Evolutionary conservation across 2,329 filamentous ascomycete species (phyloP).

Genomic region (Colletotrichum camelliae): DNA sequence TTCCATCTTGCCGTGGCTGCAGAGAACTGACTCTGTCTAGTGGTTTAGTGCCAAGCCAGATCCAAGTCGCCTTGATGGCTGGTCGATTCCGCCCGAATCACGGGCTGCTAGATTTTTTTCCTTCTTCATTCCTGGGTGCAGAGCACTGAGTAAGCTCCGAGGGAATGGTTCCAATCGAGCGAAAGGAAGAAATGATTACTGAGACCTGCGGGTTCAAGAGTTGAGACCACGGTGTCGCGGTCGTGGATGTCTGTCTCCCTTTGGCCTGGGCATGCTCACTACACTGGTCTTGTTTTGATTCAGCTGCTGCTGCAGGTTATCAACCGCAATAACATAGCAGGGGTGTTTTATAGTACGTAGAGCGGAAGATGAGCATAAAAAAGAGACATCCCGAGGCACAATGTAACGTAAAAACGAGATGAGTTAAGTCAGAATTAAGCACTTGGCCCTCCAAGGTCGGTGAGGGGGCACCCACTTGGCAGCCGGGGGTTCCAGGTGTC

Average conservation of each 20-base stretch:
- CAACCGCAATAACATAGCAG: not conserved
- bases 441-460: not conserved
- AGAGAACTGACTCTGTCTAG: conserved; percentile 6
- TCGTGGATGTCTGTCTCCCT: not conserved
- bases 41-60: not conserved
- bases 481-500: conserved; percentile 1
- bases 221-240: not conserved
- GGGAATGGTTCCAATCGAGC: not conserved
- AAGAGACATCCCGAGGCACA: not conserved
- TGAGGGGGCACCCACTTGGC: not conserved
- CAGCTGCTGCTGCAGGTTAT: not conserved
- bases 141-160: not conserved
- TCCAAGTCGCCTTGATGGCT: not conserved
- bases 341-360: not conserved
- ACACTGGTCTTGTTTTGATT: conserved; percentile 11
- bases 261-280: not conserved
- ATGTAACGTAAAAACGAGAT: conserved; percentile 8
- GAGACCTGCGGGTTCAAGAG: not conserved
- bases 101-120: not conserved
- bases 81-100: not conserved
- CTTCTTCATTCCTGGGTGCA: not conserved
- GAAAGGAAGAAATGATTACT: not conserved
- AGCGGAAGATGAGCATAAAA: not conserved
- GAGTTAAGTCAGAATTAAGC: not conserved
- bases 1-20: not conserved